Percentiles rank a stretch among this genome's conserved stretches.
Conservation (phyloP, 345 rosid species). For the Punica granatum region DNA sequence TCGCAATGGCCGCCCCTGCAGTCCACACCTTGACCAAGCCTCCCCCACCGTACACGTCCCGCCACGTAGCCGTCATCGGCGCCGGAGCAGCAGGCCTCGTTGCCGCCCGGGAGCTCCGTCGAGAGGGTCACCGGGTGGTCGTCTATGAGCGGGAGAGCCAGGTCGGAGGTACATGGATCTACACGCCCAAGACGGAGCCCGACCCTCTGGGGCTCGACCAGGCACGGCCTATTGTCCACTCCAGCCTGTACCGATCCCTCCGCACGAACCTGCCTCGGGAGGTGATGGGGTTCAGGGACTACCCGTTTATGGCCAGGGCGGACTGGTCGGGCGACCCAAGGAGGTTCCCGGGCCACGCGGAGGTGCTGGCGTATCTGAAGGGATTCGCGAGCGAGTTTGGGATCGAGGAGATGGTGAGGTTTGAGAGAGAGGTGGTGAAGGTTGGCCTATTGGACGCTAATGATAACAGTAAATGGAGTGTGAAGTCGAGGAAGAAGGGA, state of each 20-base stretch:
- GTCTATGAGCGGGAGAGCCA: conserved; percentile 60
- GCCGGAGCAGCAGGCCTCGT: conserved; percentile 85
- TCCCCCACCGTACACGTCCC: conserved; percentile 8
- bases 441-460: conserved; percentile 21
- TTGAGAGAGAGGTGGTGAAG: conserved; percentile 45
- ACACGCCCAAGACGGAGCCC: conserved; percentile 44
- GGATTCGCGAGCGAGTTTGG: conserved; percentile 56
- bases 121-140: conserved; percentile 71
- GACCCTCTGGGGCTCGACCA: conserved; percentile 69
- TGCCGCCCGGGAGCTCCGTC: conserved; percentile 64
- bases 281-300: conserved; percentile 71
- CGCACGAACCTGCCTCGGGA: conserved; percentile 90
- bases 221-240: conserved; percentile 39
- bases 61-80: conserved; percentile 75
- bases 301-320: conserved; percentile 39
- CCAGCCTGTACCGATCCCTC: conserved; percentile 73
- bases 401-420: conserved; percentile 54
- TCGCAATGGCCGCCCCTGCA: not conserved
- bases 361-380: conserved; percentile 53
- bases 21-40: not conserved
- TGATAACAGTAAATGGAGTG: conserved; percentile 43
- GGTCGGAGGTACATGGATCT: conserved; percentile 79
- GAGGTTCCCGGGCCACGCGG: conserved; percentile 67
- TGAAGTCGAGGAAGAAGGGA: conserved; percentile 27
- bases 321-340: conserved; percentile 44